Conservation (phyloP, 805 yeast species). For the Novakomyces olei region DNA sequence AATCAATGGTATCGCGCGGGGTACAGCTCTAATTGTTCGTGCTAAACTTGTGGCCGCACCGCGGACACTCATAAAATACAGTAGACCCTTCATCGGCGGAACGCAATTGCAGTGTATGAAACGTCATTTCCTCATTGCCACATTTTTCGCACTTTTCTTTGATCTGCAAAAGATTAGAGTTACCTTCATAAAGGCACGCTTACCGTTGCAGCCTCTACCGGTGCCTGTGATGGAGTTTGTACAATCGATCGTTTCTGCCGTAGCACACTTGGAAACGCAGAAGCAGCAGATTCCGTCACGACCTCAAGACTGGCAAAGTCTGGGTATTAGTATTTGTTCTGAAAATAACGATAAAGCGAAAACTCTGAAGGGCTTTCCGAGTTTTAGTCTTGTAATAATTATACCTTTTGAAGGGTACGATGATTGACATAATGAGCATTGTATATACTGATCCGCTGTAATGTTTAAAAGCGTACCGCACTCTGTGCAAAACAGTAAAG, state of each 20-base stretch:
- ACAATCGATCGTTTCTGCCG: constrained; percentile 71
- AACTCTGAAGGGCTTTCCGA: not conserved
- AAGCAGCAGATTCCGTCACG: constrained; percentile 67
- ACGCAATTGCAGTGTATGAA: constrained; percentile 86
- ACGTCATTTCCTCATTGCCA: constrained; percentile 94
- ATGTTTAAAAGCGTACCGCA: constrained; percentile 68
- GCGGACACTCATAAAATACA: constrained; percentile 87
- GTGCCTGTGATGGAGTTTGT: constrained; percentile 43
- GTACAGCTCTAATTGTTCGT: constrained; percentile 72
- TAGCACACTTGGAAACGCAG: constrained; percentile 79
- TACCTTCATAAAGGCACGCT: constrained; percentile 4
- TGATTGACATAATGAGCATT: constrained; percentile 34
- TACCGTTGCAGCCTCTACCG: constrained; percentile 77
- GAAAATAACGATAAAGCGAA: not conserved
- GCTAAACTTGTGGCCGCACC: constrained; percentile 82
- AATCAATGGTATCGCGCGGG: no score
- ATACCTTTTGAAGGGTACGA: constrained; percentile 21
- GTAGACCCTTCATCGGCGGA: constrained; percentile 99
- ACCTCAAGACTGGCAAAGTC: constrained; percentile 63
- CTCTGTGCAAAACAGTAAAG: constrained; percentile 74
- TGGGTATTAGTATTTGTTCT: constrained; percentile 8
- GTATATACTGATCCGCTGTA: constrained; percentile 9
- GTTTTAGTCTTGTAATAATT: constrained; percentile 6
- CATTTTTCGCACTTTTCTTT: constrained; percentile 97
- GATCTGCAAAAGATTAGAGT: constrained; percentile 20